phyloP scores from a whole-genome alignment of 2,329 filamentous ascomycete genomes.

The Orbilia oligospora region DNA sequence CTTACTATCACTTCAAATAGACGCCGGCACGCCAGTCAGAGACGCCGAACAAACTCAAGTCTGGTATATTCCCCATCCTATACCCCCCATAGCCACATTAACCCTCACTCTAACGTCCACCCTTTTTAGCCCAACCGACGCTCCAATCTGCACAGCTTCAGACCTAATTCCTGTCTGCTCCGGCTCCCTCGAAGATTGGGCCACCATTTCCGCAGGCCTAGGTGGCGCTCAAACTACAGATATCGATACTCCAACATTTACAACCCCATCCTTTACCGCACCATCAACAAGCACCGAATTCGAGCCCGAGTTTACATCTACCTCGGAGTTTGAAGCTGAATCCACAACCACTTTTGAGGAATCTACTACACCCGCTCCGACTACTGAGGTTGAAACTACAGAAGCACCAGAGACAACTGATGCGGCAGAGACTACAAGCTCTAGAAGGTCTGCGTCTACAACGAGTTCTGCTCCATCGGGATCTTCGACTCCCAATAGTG shows the following conservation, averaged over 20 bases:
- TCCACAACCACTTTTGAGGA: not conserved
- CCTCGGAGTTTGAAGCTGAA: conserved; percentile 14
- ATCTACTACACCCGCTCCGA: conserved; percentile 16
- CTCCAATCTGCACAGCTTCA: conserved; percentile 47
- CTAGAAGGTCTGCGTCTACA: conserved; percentile 5
- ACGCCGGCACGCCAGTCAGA: conserved; percentile 44
- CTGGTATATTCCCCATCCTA: conserved; percentile 29
- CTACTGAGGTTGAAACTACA: not conserved
- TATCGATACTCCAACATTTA: not conserved
- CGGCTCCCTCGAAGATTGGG: conserved; percentile 42
- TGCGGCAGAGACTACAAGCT: not conserved
- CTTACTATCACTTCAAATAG: conserved; percentile 3
- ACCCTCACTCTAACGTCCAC: not conserved
- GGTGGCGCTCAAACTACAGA: conserved; percentile 19
- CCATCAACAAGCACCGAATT: not conserved
- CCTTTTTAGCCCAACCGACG: conserved; percentile 45
- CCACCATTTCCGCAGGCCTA: conserved; percentile 42
- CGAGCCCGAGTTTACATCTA: conserved; percentile 7
- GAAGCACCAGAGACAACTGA: conserved; percentile 1
- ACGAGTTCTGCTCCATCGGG: conserved; percentile 2
- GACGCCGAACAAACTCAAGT: conserved; percentile 43
- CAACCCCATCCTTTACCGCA: conserved; percentile 6
- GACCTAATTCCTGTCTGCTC: conserved; percentile 52
- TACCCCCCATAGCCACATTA: not conserved
- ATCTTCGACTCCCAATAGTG: conserved; percentile 21